Evolutionary conservation across 2,329 filamentous ascomycete species (phyloP).

Genomic region (Pseudogymnoascus sp.): DNA sequence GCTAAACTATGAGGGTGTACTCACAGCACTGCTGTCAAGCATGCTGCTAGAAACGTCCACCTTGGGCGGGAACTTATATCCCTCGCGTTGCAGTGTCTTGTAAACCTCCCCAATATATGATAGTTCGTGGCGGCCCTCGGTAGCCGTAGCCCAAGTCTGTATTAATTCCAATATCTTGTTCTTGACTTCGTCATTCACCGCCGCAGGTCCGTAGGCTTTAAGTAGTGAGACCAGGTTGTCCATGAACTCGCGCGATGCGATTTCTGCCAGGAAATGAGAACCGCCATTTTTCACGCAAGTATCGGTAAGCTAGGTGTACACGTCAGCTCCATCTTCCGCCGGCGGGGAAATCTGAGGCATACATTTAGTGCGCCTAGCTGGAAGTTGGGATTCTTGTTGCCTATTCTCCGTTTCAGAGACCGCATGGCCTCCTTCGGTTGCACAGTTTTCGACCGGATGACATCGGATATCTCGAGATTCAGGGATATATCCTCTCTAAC

Average conservation of each 20-base stretch:
- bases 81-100: conserved; percentile 69
- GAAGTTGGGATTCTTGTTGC: conserved; percentile 94
- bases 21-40: conserved; percentile 90
- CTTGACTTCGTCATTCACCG: conserved; percentile 78
- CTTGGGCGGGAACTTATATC: conserved; percentile 81
- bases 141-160: conserved; percentile 85
- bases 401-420: conserved; percentile 85
- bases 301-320: conserved; percentile 64
- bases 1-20: conserved; percentile 28
- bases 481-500: conserved; percentile 86
- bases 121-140: conserved; percentile 74
- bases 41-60: conserved; percentile 88
- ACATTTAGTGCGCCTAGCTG: conserved; percentile 93
- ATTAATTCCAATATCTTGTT: conserved; percentile 87
- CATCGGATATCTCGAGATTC: conserved; percentile 95
- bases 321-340: background rate
- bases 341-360: conserved; percentile 19
- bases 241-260: conserved; percentile 96
- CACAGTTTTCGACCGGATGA: conserved; percentile 94
- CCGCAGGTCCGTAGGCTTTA: conserved; percentile 64
- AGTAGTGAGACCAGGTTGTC: conserved; percentile 89
- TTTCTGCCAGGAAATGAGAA: conserved; percentile 86
- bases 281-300: conserved; percentile 99
- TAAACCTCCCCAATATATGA: conserved; percentile 87
- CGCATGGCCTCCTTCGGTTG: conserved; percentile 98